A percentile compares a stretch with the other conserved stretches of the same genome.
phyloP scores from a whole-genome alignment of 169 alveolate genomes.

The Cryptosporidium sp. region DNA sequence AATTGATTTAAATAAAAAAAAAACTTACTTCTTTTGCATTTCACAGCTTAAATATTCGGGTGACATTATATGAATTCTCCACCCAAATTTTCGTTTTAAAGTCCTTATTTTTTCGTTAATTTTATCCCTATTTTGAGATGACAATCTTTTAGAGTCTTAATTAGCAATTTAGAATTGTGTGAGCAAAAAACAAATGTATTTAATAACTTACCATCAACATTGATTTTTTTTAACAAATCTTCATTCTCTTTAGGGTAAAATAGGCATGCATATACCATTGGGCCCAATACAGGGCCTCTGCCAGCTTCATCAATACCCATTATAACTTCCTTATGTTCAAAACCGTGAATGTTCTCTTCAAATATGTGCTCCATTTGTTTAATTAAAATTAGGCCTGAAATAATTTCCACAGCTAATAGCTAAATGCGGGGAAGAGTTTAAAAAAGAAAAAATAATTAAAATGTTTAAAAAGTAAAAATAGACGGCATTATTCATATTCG shows the following conservation, averaged over 20 bases:
- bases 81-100: slow-evolving; percentile 83
- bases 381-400: background rate
- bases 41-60: slow-evolving; percentile 88
- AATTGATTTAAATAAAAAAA: background rate
- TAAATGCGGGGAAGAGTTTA: background rate
- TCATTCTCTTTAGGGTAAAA: slow-evolving; percentile 89
- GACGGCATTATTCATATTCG: background rate
- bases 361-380: slow-evolving; percentile 14
- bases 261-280: slow-evolving; percentile 97
- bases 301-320: slow-evolving; percentile 99
- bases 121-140: slow-evolving; percentile 85
- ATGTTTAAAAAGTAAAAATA: too few relatives aligned
- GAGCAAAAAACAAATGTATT: background rate
- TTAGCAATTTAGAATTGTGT: background rate
- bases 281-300: slow-evolving; percentile 99
- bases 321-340: slow-evolving; percentile 75
- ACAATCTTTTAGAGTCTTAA: slow-evolving; percentile 89
- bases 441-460: background rate
- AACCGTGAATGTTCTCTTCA: slow-evolving; percentile 21
- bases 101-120: slow-evolving; percentile 82
- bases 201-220: slow-evolving; percentile 83
- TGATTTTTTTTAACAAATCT: slow-evolving; percentile 82
- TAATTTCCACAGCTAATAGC: background rate
- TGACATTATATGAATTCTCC: slow-evolving; percentile 79
- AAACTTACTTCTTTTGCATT: slow-evolving; percentile 85